Evolutionary conservation across 2,329 filamentous ascomycete genomes (phyloP).

Genomic region (Stylonectria norvegica): DNA sequence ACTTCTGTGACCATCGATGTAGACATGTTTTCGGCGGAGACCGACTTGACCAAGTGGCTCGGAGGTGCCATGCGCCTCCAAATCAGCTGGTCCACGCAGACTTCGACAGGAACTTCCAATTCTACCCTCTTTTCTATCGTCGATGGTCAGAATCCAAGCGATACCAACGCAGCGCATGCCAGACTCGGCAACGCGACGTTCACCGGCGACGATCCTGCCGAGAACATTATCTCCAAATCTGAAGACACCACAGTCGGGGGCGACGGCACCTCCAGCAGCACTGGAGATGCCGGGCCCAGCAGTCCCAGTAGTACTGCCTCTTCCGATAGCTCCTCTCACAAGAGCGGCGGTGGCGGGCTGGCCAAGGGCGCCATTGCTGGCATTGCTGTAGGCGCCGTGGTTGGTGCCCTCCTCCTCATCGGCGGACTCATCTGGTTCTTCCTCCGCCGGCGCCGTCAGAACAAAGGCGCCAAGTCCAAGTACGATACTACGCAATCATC

Average conservation of each 20-base stretch:
- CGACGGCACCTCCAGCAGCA: no score
- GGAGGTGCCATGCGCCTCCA: not conserved
- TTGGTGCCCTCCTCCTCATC: slow-evolving; percentile 39
- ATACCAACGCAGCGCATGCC: no score
- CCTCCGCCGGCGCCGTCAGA: slow-evolving; percentile 38
- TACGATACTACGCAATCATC: slow-evolving; percentile 24
- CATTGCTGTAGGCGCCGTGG: slow-evolving; percentile 42
- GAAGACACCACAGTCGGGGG: no score
- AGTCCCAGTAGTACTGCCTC: not conserved
- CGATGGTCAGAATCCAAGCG: no score
- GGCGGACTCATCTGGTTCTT: slow-evolving; percentile 42
- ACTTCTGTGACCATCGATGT: no score
- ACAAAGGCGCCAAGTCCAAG: slow-evolving; percentile 18
- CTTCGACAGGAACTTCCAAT: not conserved
- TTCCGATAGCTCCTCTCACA: not conserved
- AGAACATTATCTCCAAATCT: no score
- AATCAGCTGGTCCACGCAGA: not conserved
- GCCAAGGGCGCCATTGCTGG: slow-evolving; percentile 44
- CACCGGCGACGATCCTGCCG: no score
- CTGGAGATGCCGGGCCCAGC: no score
- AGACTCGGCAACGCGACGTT: no score
- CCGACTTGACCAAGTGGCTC: no score
- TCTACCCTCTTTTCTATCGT: not conserved
- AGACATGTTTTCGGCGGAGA: no score
- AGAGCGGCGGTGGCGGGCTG: slow-evolving; percentile 28